Conservation (phyloP, 768 basidiomycete species). For the Trametes meyenii region DNA sequence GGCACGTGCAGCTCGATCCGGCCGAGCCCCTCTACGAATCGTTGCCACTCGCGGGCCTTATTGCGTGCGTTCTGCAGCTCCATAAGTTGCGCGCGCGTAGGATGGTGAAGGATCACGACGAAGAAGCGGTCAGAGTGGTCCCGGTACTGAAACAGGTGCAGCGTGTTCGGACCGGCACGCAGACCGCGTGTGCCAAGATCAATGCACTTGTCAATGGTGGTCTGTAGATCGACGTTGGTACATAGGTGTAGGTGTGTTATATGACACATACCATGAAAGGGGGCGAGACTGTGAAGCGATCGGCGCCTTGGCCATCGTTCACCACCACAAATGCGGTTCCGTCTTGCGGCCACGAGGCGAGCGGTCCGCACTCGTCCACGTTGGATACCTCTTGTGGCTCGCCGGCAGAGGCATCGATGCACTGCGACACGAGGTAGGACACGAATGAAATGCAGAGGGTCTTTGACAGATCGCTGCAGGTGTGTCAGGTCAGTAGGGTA, state of each 20-base stretch:
- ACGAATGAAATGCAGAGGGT: conserved; percentile 24
- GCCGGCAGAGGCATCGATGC: background rate
- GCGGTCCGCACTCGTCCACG: background rate
- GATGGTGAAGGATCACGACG: conserved; percentile 23
- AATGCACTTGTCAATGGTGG: conserved; percentile 11
- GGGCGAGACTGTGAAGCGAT: conserved; percentile 15
- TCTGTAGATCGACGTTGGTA: background rate
- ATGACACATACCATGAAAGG: conserved; percentile 21
- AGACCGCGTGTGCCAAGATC: conserved; percentile 17
- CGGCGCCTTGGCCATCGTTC: background rate
- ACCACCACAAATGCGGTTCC: conserved; percentile 8
- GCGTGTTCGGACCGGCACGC: conserved; percentile 17
- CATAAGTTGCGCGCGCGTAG: conserved; percentile 18
- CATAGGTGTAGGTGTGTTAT: background rate
- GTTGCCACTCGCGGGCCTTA: conserved; percentile 10
- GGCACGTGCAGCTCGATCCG: conserved; percentile 11
- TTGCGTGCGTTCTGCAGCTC: conserved; percentile 15
- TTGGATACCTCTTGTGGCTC: background rate
- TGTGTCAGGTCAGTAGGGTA: background rate
- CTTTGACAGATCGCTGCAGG: conserved; percentile 14
- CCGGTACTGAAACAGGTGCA: conserved; percentile 21
- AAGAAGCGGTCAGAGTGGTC: conserved; percentile 24
- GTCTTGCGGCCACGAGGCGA: conserved; percentile 15
- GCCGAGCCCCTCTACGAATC: conserved; percentile 2
- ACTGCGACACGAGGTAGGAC: conserved; percentile 15